Evolutionary conservation across 2,329 filamentous ascomycete genomes (phyloP).

Genomic region (Cordyceps tenuipes): DNA sequence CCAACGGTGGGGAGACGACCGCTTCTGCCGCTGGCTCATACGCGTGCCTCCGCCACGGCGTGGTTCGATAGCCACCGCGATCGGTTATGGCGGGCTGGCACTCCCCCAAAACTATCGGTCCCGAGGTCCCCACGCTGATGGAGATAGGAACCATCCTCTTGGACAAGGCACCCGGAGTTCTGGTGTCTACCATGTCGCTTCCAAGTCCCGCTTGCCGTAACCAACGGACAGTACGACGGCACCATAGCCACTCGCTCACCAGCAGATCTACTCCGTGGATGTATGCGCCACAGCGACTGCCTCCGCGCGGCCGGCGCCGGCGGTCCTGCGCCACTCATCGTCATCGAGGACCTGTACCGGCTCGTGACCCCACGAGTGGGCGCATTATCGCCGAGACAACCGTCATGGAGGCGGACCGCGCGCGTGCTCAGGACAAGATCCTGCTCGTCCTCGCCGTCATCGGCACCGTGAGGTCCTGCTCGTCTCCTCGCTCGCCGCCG

Average conservation of each 20-base stretch:
- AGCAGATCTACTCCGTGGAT: neutral
- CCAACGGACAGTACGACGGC: conserved; percentile 3
- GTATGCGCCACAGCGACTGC: conserved; percentile 1
- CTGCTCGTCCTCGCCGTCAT: conserved; percentile 11
- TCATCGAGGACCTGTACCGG: conserved; percentile 8
- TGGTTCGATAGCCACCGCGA: conserved; percentile 10
- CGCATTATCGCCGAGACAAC: conserved; percentile 12
- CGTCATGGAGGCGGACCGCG: conserved; percentile 12
- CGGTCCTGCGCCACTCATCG: neutral
- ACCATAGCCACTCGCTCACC: conserved; percentile 7
- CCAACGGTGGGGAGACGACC: conserved; percentile 8
- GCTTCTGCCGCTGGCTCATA: conserved; percentile 6
- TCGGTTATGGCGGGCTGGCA: conserved; percentile 9
- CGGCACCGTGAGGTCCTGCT: conserved; percentile 12
- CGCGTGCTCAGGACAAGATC: conserved; percentile 12
- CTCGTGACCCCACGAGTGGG: conserved; percentile 10
- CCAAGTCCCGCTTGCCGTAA: conserved; percentile 3
- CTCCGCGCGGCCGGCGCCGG: neutral
- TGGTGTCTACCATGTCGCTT: conserved; percentile 6
- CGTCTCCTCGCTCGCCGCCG: conserved; percentile 10
- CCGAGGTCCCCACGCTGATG: neutral
- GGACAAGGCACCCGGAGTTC: conserved; percentile 8
- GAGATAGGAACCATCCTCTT: conserved; percentile 3
- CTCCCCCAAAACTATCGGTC: neutral
- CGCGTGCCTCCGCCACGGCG: conserved; percentile 8